Evolutionary conservation across 495 filamentous ascomycete genomes (phyloP).

Genomic region (Penicillium samsonianum): DNA sequence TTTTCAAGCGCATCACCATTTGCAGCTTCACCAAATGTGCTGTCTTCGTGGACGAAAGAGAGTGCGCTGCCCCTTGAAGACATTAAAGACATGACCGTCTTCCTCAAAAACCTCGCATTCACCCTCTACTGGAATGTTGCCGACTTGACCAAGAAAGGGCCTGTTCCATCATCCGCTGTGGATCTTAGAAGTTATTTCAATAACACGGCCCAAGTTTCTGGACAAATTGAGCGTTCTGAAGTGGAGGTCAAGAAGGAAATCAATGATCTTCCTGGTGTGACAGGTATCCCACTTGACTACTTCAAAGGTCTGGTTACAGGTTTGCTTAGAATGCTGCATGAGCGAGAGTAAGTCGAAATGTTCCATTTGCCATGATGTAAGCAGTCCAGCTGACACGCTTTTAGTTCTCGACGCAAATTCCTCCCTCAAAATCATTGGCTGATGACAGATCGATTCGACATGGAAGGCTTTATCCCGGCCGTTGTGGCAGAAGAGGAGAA

Average conservation of each 20-base stretch:
- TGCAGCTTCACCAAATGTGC: slow-evolving; percentile 33
- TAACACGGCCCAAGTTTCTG: slow-evolving; percentile 25
- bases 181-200: slow-evolving; percentile 60
- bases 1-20: slow-evolving; percentile 48
- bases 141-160: slow-evolving; percentile 60
- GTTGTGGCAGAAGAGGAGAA: slow-evolving; percentile 89
- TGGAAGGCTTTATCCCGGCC: slow-evolving; percentile 83
- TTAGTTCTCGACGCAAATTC: slow-evolving; percentile 77
- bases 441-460: slow-evolving; percentile 89
- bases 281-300: slow-evolving; percentile 75
- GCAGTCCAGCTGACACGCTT: background rate
- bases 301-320: slow-evolving; percentile 79
- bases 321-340: slow-evolving; percentile 86
- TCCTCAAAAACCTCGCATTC: slow-evolving; percentile 92
- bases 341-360: slow-evolving; percentile 66
- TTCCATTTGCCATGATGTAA: background rate
- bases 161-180: slow-evolving; percentile 41
- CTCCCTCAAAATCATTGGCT: slow-evolving; percentile 84
- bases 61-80: slow-evolving; percentile 71
- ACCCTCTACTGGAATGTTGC: slow-evolving; percentile 82
- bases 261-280: slow-evolving; percentile 55
- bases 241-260: slow-evolving; percentile 40
- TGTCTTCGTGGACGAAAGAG: slow-evolving; percentile 56
- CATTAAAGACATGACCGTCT: slow-evolving; percentile 72
- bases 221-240: slow-evolving; percentile 33